Percentiles rank a stretch among this genome's conserved stretches.
phyloP scores from a whole-genome alignment of 2,329 filamentous ascomycete genomes.

The Nemania sp. region DNA sequence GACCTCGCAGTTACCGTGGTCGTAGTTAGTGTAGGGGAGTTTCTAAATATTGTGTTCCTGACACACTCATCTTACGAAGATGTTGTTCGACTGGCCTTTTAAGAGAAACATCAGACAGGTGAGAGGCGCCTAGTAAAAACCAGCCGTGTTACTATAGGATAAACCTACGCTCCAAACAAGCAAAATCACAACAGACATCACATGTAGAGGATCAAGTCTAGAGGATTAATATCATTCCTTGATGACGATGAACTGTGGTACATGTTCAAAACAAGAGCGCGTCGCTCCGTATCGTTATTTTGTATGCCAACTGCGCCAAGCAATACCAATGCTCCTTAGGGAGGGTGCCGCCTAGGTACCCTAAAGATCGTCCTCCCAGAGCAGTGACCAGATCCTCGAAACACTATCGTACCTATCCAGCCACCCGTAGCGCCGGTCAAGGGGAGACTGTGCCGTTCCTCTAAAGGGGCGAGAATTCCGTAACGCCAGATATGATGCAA shows the following conservation, averaged over 20 bases:
- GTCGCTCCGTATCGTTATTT: conserved; percentile 8
- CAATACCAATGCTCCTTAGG: conserved; percentile 1
- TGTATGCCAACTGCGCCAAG: not conserved
- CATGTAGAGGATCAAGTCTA: not conserved
- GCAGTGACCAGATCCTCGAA: conserved; percentile 10
- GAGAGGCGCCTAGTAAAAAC: too few species aligned
- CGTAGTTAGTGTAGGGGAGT: too few species aligned
- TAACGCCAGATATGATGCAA: conserved; percentile 28
- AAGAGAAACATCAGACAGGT: too few species aligned
- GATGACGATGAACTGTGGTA: not conserved
- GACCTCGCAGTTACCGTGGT: too few species aligned
- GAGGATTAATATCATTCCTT: too few species aligned
- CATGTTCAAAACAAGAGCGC: not conserved
- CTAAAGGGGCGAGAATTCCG: conserved; percentile 15
- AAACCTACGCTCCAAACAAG: not conserved
- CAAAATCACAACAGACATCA: not conserved
- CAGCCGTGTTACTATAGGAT: too few species aligned
- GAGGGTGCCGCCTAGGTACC: conserved; percentile 2
- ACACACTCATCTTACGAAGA: too few species aligned
- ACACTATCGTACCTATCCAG: conserved; percentile 25
- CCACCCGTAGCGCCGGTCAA: conserved; percentile 10
- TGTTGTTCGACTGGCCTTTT: too few species aligned
- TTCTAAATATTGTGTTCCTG: too few species aligned
- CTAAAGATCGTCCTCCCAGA: conserved; percentile 2
- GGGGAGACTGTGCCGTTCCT: conserved; percentile 3